Conservation (phyloP, 1,139 yeast genomes). For the Protomyces inouyei region DNA sequence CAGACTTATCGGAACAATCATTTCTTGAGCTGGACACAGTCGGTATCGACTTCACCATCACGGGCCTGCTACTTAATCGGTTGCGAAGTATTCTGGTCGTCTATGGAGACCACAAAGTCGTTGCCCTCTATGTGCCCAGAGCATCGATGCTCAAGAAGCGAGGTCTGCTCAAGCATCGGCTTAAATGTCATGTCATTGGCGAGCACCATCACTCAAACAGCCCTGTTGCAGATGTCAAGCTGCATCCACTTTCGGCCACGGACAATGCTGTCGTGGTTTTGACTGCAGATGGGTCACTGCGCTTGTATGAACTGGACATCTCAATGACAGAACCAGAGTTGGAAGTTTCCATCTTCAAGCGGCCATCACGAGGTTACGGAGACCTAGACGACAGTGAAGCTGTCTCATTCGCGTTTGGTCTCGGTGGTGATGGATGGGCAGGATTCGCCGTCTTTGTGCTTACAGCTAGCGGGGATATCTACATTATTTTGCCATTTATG, state of each 20-base stretch:
- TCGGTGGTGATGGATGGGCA: conserved; percentile 28
- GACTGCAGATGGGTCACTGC: conserved; percentile 15
- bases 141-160: not conserved
- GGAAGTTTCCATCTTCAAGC: not conserved
- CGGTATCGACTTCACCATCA: conserved; percentile 4
- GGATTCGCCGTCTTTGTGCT: conserved; percentile 17
- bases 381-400: conserved; percentile 23
- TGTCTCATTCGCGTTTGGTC: conserved; percentile 23
- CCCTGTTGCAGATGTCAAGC: conserved; percentile 3
- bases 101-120: conserved; percentile 2
- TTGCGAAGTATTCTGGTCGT: conserved; percentile 2
- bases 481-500: conserved; percentile 20
- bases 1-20: conserved; percentile 12
- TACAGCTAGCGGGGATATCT: conserved; percentile 21
- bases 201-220: not conserved
- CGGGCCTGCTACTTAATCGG: not conserved
- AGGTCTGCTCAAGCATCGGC: not conserved
- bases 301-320: conserved; percentile 22
- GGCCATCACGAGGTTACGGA: not conserved
- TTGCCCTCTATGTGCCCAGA: conserved; percentile 13
- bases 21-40: conserved; percentile 4
- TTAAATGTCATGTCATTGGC: conserved; percentile 17
- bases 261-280: conserved; percentile 23
- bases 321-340: conserved; percentile 26
- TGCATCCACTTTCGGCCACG: conserved; percentile 24